A percentile compares a stretch with the other conserved stretches of the same genome.
Conservation (phyloP, 495 filamentous ascomycete species). For the Geoglossum glabrum region DNA sequence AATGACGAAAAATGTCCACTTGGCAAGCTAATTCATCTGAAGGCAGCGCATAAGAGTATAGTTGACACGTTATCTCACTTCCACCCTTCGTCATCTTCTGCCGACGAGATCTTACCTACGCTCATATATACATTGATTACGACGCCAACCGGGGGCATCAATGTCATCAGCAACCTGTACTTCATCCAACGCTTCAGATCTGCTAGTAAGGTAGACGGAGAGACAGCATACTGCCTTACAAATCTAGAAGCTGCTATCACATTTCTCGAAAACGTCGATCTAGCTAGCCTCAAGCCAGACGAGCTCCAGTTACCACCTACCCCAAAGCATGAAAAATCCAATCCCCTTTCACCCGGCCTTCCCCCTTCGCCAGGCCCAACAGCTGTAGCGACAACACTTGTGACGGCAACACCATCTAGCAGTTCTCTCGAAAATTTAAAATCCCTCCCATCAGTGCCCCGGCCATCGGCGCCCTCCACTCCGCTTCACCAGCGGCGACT, state of each 20-base stretch:
- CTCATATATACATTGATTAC: conserved; percentile 90
- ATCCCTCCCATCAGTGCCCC: conserved; percentile 14
- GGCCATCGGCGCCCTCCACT: conserved; percentile 22
- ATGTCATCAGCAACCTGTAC: conserved; percentile 75
- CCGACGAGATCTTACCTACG: conserved; percentile 90
- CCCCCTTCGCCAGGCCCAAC: not conserved
- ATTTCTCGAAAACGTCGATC: conserved; percentile 94
- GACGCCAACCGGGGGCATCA: conserved; percentile 66
- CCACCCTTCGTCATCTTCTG: conserved; percentile 64
- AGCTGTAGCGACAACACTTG: not conserved
- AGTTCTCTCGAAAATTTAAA: not conserved
- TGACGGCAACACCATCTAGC: not conserved
- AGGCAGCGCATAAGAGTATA: conserved; percentile 76
- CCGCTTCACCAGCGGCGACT: conserved; percentile 40
- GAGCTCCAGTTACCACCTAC: conserved; percentile 23
- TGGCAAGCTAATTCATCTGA: conserved; percentile 79
- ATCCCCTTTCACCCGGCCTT: not conserved
- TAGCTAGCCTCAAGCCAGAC: conserved; percentile 76
- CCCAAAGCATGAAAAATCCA: not conserved
- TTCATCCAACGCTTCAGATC: conserved; percentile 91
- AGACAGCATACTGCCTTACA: conserved; percentile 88
- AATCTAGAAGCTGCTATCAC: conserved; percentile 89
- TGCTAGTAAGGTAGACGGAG: conserved; percentile 68
- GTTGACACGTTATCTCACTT: conserved; percentile 64
- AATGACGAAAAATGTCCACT: conserved; percentile 69